phyloP scores from a whole-genome alignment of 2,329 filamentous ascomycete species.

The Coniochaeta sp. region DNA sequence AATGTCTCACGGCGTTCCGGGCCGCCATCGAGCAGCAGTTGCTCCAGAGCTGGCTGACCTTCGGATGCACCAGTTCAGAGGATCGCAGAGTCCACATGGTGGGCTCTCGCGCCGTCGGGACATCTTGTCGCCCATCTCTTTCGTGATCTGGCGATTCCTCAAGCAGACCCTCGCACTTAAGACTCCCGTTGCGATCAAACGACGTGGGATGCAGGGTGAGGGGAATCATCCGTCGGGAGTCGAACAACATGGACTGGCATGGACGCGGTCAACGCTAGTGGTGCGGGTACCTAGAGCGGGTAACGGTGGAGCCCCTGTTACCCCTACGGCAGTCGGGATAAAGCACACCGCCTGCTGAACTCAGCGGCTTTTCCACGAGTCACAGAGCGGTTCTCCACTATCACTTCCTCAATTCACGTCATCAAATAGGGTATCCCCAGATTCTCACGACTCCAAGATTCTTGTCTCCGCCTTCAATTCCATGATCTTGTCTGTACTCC shows the following conservation, averaged over 20 bases:
- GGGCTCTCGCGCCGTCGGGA: neutral
- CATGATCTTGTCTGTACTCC: neutral
- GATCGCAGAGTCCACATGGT: too few relatives aligned
- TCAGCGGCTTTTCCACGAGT: neutral
- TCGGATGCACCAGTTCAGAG: neutral
- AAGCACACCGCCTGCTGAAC: neutral
- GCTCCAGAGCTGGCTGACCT: neutral
- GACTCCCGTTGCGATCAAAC: neutral
- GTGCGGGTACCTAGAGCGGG: neutral
- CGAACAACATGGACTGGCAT: neutral
- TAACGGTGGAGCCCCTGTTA: neutral
- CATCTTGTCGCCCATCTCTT: too few relatives aligned
- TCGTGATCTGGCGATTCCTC: too few relatives aligned
- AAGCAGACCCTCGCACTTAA: too few relatives aligned
- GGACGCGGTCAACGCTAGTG: neutral
- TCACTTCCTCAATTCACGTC: neutral
- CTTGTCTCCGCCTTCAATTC: neutral
- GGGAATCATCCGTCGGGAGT: neutral
- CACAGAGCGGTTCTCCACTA: neutral
- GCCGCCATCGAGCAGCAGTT: neutral
- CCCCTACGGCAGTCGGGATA: neutral
- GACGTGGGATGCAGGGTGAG: neutral
- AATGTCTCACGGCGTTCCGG: slow-evolving; percentile 1
- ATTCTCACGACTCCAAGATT: neutral
- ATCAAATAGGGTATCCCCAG: neutral